Base-by-base conservation (phyloP, 2,329 filamentous ascomycete species). In the Sarocladiaceae sp. region DNA sequence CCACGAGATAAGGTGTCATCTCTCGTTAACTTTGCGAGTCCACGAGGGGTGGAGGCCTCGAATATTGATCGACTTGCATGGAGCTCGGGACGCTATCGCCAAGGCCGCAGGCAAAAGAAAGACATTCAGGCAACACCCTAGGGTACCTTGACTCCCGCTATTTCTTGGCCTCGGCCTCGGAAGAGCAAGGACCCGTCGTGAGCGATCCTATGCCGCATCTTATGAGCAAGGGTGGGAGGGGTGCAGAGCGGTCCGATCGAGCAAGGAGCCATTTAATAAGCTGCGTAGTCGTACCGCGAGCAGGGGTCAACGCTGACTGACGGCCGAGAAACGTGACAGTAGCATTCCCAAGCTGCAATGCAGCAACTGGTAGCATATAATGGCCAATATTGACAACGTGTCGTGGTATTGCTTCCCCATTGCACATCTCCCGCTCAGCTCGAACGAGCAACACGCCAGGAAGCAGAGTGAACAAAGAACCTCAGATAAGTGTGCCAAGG, bases 1-100 rank as follows among this genome's bases (percentile, higher is more conserved):
- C 33, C 33, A 35, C 33, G 21, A 35, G 33, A 35, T 35, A 35
- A 35, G 33, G 33, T 19, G 21, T 35, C 33, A 35, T 35, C 16
- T 33, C 6, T n/a, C 16, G 16, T 12, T 6, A 6, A 6, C 6
- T 33, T 6, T 33, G 31, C 31, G 5, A 7, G 31, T n/a, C 12
- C 31, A 33, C n/a, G 31, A 33, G 31, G 13, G 16, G 31, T 15
- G n/a, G n/a, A n/a, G n/a, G n/a, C n/a, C n/a, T n/a, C n/a, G n/a
- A n/a, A n/a, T n/a, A n/a, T n/a, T n/a, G n/a, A 29, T 7, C 26
- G 13, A 29, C 13, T 7, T 29, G 26, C 26, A 13, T 29, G 26
- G 26, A 29, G 26, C n/a, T n/a, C n/a, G n/a, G n/a, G n/a, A n/a
- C n/a, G n/a, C n/a, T n/a, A n/a, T n/a, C n/a, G n/a, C n/a, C n/a